Base-by-base conservation (phyloP, 345 rosid genomes). In the Populus alba region DNA sequence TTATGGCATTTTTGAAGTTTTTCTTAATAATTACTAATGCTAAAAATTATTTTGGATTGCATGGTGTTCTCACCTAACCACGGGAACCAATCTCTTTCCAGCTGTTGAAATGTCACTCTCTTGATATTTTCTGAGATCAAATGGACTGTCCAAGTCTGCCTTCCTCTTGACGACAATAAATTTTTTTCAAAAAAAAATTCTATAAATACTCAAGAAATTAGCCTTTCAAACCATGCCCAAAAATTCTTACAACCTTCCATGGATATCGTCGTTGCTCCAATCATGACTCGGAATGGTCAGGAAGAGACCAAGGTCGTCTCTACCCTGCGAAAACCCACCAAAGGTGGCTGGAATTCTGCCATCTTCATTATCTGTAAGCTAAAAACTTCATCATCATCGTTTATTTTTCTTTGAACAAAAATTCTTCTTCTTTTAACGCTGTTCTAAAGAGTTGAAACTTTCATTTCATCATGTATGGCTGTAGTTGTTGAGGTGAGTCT, bases 291-390 rank as follows among this genome's bases (percentile, higher is more conserved):
- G 57, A 65, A 66, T 57, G 68, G 68, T 71, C 11, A 49, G 18
- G 66, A 75, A 62, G 37, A 27, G 17, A 35, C 71, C 17, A 41
- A 68, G 25, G 3, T 41, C 38, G 61, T 78, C 29, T 6, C 77
- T 33, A 35, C 80, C 55, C 33, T 10, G 0, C 63, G 43, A 23
- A 75, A 45, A 38, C 20, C 79, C 63, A 51, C 79, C 25, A 88
- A 72, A 72, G 92, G 97, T 67, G 99, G 96, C 62, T 95, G 99
- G 99, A 79, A 37, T 72, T 86, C 98, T n/a, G 99, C 97, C 86
- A 76, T 93, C 83, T 93, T 93, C 86, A 85, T 93, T 84, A 91
- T 90, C 62, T 89, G 98, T 95, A 86, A 85, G 92, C 71, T 22
- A 3, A 65, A 17, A 39, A 9, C 13, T 2, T 41, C 35, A n/a